Evolutionary conservation across 1,284 basidiomycete genomes (phyloP).

Genomic region (Paramarasmius palmivorus): DNA sequence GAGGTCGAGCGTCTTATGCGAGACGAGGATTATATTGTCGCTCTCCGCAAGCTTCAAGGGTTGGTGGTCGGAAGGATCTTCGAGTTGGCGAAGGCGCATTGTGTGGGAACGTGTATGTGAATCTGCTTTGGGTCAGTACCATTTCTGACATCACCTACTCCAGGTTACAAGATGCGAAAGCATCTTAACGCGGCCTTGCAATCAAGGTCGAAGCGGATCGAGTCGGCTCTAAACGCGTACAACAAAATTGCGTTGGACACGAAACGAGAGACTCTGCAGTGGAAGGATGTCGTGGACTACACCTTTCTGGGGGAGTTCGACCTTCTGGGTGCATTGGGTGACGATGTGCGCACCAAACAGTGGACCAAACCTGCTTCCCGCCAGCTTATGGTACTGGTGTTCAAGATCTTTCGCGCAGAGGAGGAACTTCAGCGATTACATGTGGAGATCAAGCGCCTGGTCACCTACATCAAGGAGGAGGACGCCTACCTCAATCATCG

Average conservation of each 20-base stretch:
- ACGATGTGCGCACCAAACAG: slow-evolving; percentile 16
- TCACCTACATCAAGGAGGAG: too few relatives aligned
- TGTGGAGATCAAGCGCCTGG: slow-evolving; percentile 23
- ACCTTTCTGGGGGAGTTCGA: slow-evolving; percentile 25
- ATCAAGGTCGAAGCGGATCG: slow-evolving; percentile 6
- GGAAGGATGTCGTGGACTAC: slow-evolving; percentile 21
- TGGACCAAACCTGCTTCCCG: slow-evolving; percentile 22
- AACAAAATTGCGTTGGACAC: background rate
- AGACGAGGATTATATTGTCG: too few relatives aligned
- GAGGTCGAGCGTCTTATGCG: too few relatives aligned
- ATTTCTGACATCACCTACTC: too few relatives aligned
- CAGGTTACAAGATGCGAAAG: slow-evolving; percentile 9
- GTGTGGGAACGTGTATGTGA: too few relatives aligned
- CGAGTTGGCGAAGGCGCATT: too few relatives aligned
- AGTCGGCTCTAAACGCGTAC: background rate
- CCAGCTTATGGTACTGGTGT: slow-evolving; percentile 15
- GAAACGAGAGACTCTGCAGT: slow-evolving; percentile 10
- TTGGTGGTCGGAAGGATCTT: too few relatives aligned
- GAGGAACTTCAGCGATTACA: slow-evolving; percentile 24
- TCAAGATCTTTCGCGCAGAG: slow-evolving; percentile 23
- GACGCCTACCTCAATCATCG: too few relatives aligned
- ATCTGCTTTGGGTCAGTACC: too few relatives aligned
- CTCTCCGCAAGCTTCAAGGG: too few relatives aligned
- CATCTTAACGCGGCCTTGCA: slow-evolving; percentile 6
- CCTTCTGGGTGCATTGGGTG: slow-evolving; percentile 20